phyloP scores from a whole-genome alignment of 2,329 filamentous ascomycete genomes.

The Aspergillus felis region DNA sequence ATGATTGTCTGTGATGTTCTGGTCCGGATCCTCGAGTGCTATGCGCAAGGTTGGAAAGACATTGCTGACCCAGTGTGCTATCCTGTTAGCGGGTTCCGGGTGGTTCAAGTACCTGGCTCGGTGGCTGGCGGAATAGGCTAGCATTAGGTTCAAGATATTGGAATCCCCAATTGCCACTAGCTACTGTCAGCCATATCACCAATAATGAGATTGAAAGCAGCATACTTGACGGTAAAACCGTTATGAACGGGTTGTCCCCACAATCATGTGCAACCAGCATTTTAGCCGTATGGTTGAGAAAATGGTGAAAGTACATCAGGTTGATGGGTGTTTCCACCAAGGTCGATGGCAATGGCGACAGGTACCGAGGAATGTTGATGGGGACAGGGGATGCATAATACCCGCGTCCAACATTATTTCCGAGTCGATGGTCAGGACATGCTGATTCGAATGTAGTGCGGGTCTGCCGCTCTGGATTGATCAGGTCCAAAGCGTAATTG shows the following conservation, averaged over 20 bases:
- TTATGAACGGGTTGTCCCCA: constrained; percentile 57
- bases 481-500: constrained; percentile 37
- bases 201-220: constrained; percentile 5
- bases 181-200: constrained; percentile 37
- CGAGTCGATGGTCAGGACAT: constrained; percentile 21
- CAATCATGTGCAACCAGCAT: constrained; percentile 62
- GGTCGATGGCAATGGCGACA: constrained; percentile 54
- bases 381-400: constrained; percentile 69
- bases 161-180: constrained; percentile 42
- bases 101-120: constrained; percentile 70
- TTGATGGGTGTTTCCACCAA: constrained; percentile 74
- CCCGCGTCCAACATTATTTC: constrained; percentile 54
- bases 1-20: constrained; percentile 66
- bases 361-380: constrained; percentile 57
- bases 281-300: constrained; percentile 75
- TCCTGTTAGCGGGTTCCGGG: constrained; percentile 69
- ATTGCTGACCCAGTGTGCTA: constrained; percentile 74
- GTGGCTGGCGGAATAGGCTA: constrained; percentile 82
- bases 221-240: constrained; percentile 60
- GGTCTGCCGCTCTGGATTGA: constrained; percentile 14
- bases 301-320: constrained; percentile 68
- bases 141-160: constrained; percentile 70
- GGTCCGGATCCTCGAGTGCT: constrained; percentile 58
- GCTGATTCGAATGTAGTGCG: neutral
- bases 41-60: constrained; percentile 63